These are phyloP conservation scores for Usnea hakonensis DNA, from an alignment of 495 filamentous ascomycete species.

Conservation along the genomic window DNA sequence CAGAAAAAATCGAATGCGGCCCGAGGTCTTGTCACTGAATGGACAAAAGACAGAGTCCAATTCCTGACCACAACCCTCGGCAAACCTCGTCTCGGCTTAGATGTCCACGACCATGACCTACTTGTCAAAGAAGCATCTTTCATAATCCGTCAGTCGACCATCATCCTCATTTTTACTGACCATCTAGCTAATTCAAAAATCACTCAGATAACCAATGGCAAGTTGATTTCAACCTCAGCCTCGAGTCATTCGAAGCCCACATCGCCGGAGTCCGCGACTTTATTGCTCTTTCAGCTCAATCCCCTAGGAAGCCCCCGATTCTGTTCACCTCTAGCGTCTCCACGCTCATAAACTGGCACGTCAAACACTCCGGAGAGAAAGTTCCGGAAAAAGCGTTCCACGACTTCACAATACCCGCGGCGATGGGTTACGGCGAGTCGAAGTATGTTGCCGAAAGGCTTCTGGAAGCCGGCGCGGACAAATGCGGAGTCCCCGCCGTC, in stretches of 20 bases:
- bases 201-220: slow-evolving; percentile 32
- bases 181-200: neutral
- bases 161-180: too few species aligned
- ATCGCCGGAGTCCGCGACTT: slow-evolving; percentile 18
- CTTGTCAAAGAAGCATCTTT: slow-evolving; percentile 8
- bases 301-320: slow-evolving; percentile 36
- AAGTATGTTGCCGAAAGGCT: slow-evolving; percentile 25
- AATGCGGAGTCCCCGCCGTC: slow-evolving; percentile 35
- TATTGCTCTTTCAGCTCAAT: slow-evolving; percentile 27
- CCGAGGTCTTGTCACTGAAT: slow-evolving; percentile 1
- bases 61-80: slow-evolving; percentile 22
- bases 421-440: slow-evolving; percentile 22
- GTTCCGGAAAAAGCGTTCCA: slow-evolving; percentile 18
- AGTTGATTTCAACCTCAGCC: slow-evolving; percentile 31
- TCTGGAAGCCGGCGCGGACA: slow-evolving; percentile 36
- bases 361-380: neutral
- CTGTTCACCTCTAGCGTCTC: slow-evolving; percentile 52
- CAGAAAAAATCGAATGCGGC: neutral
- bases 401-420: slow-evolving; percentile 7
- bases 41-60: slow-evolving; percentile 7
- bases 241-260: slow-evolving; percentile 29
- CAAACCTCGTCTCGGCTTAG: slow-evolving; percentile 26
- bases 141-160: slow-evolving; percentile 26
- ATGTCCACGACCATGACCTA: slow-evolving; percentile 17
- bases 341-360: slow-evolving; percentile 8